phyloP scores from a whole-genome alignment of 768 basidiomycete genomes.

The Sporobolomyces phaffii region DNA sequence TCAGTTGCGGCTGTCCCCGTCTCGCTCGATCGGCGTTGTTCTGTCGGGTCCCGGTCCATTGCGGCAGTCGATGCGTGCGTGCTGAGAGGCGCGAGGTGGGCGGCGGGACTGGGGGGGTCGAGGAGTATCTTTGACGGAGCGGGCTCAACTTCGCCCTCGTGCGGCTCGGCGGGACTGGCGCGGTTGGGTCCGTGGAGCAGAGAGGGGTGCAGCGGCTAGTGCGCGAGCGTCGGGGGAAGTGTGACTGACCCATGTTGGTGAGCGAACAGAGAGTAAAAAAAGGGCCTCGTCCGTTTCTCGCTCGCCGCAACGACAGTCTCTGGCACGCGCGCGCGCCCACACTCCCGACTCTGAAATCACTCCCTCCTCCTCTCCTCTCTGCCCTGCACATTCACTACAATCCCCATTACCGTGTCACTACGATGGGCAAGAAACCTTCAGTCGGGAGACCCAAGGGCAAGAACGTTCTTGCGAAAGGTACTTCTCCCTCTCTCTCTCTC shows the following conservation, averaged over 20 bases:
- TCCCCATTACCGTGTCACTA: no score
- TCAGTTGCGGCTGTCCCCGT: no score
- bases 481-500: not conserved
- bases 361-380: not conserved
- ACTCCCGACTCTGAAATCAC: not conserved
- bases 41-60: no score
- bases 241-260: constrained; percentile 19
- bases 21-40: no score
- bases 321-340: no score
- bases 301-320: no score
- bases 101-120: not conserved
- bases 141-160: not conserved
- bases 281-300: not conserved
- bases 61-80: no score
- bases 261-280: constrained; percentile 3
- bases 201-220: not conserved
- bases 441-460: constrained; percentile 13
- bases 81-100: no score
- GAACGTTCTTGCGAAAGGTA: constrained; percentile 27
- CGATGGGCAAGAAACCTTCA: constrained; percentile 18
- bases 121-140: no score
- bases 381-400: not conserved
- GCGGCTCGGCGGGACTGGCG: not conserved
- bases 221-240: not conserved
- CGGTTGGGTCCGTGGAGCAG: not conserved